phyloP scores from a whole-genome alignment of 805 yeast genomes.

The Yamadazyma sp. region DNA sequence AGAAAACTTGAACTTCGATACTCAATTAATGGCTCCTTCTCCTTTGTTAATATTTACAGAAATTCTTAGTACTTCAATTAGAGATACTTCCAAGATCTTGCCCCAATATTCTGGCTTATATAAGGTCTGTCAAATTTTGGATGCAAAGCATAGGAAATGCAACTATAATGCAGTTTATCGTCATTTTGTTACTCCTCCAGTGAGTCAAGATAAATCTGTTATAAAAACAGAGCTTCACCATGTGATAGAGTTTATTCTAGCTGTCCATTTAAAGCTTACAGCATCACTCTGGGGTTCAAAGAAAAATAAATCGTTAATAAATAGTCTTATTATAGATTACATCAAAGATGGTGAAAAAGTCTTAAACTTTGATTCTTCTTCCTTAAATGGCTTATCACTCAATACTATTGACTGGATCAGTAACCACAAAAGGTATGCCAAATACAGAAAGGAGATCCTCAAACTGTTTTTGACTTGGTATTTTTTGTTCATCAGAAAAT shows the following conservation, averaged over 20 bases:
- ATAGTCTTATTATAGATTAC: conserved; percentile 28
- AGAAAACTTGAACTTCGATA: neutral
- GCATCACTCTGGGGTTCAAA: conserved; percentile 49
- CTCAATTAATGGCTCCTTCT: too few relatives aligned
- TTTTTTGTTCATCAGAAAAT: conserved; percentile 37
- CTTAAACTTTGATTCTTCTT: neutral
- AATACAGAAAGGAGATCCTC: conserved; percentile 34
- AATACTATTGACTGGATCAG: neutral
- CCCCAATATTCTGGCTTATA: neutral
- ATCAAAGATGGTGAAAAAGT: conserved; percentile 5
- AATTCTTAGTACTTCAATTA: too few relatives aligned
- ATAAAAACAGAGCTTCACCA: conserved; percentile 1
- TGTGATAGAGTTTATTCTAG: conserved; percentile 43
- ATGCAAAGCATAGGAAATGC: conserved; percentile 3
- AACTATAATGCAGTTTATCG: conserved; percentile 5
- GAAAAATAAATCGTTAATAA: conserved; percentile 43
- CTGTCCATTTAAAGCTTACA: conserved; percentile 49
- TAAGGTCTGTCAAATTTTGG: neutral
- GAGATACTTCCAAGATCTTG: neutral
- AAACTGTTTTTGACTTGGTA: conserved; percentile 56
- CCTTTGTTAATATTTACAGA: too few relatives aligned
- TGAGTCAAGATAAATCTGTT: neutral
- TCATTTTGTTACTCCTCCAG: neutral
- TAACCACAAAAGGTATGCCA: conserved; percentile 35
- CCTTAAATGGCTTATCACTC: neutral